Evolutionary conservation across 2,329 filamentous ascomycete species (phyloP).

Genomic region (Trichoderma brevicompactum): DNA sequence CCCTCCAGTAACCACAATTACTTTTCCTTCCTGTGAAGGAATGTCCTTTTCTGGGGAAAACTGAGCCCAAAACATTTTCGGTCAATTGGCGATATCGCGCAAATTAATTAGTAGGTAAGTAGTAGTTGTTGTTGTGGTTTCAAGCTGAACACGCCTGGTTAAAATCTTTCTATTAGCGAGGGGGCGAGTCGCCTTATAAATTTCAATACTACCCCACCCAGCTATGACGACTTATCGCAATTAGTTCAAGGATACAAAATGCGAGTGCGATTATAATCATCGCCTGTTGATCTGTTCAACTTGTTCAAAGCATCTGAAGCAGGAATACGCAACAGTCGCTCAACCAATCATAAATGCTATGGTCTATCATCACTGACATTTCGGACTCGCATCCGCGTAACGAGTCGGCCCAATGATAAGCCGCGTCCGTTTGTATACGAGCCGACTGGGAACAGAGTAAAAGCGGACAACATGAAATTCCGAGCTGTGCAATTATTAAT

Average conservation of each 20-base stretch:
- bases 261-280: background rate
- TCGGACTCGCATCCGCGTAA: too few species aligned
- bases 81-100: background rate
- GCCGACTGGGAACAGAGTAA: too few species aligned
- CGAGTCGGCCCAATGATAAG: too few species aligned
- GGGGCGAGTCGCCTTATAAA: background rate
- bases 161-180: background rate
- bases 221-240: background rate
- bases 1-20: conserved; percentile 58
- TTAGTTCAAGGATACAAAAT: background rate
- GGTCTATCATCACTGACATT: too few species aligned
- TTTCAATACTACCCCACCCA: background rate
- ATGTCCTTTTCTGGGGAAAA: conserved; percentile 49
- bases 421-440: too few species aligned
- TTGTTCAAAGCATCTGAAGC: background rate
- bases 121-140: background rate
- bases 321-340: background rate
- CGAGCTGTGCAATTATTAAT: too few species aligned
- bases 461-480: too few species aligned
- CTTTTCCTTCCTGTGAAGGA: conserved; percentile 50
- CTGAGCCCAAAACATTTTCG: background rate
- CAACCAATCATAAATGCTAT: background rate
- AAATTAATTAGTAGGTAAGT: too few species aligned
- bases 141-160: background rate
- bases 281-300: background rate